Base-by-base conservation (phyloP, 176 grass and related monocot species). In the Bonia amplexicaulis region DNA sequence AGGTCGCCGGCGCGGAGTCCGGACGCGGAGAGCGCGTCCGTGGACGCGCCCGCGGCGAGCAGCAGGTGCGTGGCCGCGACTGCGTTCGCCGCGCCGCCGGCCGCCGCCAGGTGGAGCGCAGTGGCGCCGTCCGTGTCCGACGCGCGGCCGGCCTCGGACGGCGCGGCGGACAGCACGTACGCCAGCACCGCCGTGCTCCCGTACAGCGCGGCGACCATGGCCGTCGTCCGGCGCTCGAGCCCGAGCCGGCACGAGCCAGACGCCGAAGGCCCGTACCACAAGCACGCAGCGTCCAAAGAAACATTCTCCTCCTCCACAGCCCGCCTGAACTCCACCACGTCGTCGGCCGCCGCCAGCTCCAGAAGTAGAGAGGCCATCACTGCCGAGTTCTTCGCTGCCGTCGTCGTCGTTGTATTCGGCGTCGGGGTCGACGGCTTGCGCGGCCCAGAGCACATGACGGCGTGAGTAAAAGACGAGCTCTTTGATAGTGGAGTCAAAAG, bases 201-300 rank as follows among this genome's bases (percentile, higher is more conserved):
- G 65, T 94, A 99, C 37, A 96, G 66, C 63, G 93, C 91, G 11
- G 93, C 96, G 2, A 99, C 88, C 96, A 99, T 99, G 58, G 92
- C 88, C 2, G 96, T 90, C 19, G 93, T 92, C 12, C 96, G 89
- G 58, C 74, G 45, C 87, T 98, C 91, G 42, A 87, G 40, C 12
- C 84, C 85, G 11, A 86, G 79, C 12, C 88, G 88, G 0, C 66
- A 47, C 0, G 4, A 54, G 12, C 77, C 81, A 0, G 46, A 66
- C 2, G 85, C 81, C 2, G 90, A 96, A 0, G 92, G 96, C 0
- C 90, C 90, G 40, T 96, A 99, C 96, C 96, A 99, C 0, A 59
- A 70, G 6, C 29, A 55, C 7, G 42, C 67, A 0, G 13, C 42
- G 16, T 84, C 74, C 20, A 94, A 6, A 2, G 70, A 19, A 6